Conservation (phyloP, 2,329 filamentous ascomycete genomes). For the Scytalidium lignicola region DNA sequence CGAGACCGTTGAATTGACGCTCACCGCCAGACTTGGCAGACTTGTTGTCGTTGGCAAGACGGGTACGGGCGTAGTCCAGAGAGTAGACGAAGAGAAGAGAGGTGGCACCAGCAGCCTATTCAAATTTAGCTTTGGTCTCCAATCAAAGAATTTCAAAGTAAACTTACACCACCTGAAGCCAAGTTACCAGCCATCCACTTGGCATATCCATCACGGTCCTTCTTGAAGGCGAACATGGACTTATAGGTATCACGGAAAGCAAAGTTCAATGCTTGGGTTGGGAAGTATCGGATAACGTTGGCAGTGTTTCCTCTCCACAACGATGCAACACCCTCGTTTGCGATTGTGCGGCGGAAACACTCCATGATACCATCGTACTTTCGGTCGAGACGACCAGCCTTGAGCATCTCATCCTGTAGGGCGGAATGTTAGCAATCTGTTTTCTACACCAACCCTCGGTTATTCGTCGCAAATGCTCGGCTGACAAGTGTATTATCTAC, state of each 20-base stretch:
- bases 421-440: slow-evolving; percentile 11
- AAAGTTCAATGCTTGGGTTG: slow-evolving; percentile 99
- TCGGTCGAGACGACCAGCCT: slow-evolving; percentile 94
- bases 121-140: slow-evolving; percentile 8
- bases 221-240: slow-evolving; percentile 99
- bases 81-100: slow-evolving; percentile 99
- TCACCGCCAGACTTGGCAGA: slow-evolving; percentile 94
- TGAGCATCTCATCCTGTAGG: slow-evolving; percentile 97
- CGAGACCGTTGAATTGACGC: slow-evolving; percentile 99
- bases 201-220: slow-evolving; percentile 95
- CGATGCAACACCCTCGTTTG: slow-evolving; percentile 87
- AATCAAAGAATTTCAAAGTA: not conserved
- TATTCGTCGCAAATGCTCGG: not conserved
- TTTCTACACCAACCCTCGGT: too few relatives aligned
- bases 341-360: slow-evolving; percentile 90
- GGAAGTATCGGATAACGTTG: slow-evolving; percentile 99
- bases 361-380: slow-evolving; percentile 92
- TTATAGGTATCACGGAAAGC: slow-evolving; percentile 99
- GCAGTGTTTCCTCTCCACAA: slow-evolving; percentile 99
- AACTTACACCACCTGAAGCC: slow-evolving; percentile 96
- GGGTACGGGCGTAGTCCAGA: slow-evolving; percentile 99
- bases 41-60: slow-evolving; percentile 99
- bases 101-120: slow-evolving; percentile 91
- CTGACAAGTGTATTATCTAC: not conserved
- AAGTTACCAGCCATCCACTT: slow-evolving; percentile 99